These are phyloP conservation scores for Afroboletus lepidellus DNA, from an alignment of 1,284 basidiomycete species.

Conservation along the genomic window DNA sequence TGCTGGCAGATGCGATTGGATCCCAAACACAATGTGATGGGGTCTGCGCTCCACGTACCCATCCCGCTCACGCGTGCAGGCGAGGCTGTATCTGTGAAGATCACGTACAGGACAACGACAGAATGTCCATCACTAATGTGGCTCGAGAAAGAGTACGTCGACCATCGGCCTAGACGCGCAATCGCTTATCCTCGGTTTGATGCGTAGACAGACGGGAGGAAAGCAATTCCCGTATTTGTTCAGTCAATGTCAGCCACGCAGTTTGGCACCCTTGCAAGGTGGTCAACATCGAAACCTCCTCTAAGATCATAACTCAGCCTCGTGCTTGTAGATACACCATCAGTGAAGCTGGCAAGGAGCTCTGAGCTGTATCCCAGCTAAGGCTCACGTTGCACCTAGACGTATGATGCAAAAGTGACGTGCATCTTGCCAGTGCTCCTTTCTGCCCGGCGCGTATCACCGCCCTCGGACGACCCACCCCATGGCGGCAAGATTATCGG, in stretches of 20 bases:
- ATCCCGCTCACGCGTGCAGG: no score
- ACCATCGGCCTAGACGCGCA: background rate
- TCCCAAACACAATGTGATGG: no score
- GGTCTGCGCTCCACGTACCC: no score
- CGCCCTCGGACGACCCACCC: constrained; percentile 57
- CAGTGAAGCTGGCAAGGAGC: constrained; percentile 63
- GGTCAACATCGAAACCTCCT: background rate
- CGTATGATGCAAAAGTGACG: constrained; percentile 73
- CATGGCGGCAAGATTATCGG: constrained; percentile 73
- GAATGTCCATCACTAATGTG: constrained; percentile 89
- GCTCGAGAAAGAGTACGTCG: constrained; percentile 77
- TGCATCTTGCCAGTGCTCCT: constrained; percentile 83
- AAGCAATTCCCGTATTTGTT: constrained; percentile 89
- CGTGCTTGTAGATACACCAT: constrained; percentile 58
- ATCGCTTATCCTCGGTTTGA: background rate
- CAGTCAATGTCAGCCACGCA: constrained; percentile 91
- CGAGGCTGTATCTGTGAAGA: no score
- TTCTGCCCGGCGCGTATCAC: constrained; percentile 77
- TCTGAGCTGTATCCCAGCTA: background rate
- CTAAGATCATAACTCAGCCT: constrained; percentile 1
- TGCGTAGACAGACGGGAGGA: constrained; percentile 81
- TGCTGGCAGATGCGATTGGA: no score
- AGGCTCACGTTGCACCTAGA: constrained; percentile 40
- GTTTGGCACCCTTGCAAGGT: constrained; percentile 82
- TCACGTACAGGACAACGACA: constrained; percentile 74